These are phyloP conservation scores for Penicillium atrosanguineum DNA, from an alignment of 495 filamentous ascomycete species.

Conservation along the genomic window DNA sequence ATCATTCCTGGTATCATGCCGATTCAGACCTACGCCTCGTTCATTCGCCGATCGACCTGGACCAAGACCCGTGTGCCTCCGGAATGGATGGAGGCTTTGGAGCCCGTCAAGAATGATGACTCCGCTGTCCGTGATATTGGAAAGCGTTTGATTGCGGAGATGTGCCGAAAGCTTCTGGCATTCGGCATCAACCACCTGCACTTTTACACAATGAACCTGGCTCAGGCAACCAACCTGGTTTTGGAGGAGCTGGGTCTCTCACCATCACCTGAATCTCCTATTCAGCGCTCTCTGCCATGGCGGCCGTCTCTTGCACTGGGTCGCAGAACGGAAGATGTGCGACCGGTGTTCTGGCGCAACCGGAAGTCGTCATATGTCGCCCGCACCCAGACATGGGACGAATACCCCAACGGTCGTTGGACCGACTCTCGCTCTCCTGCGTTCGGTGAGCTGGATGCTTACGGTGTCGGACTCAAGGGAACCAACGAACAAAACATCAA, in stretches of 20 bases:
- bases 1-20: conserved; percentile 99
- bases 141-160: conserved; percentile 82
- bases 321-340: conserved; percentile 89
- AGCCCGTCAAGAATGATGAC: conserved; percentile 96
- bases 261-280: conserved; percentile 70
- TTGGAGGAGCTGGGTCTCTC: conserved; percentile 82
- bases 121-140: conserved; percentile 87
- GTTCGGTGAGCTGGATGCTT: conserved; percentile 94
- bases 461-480: conserved; percentile 93
- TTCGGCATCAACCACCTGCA: conserved; percentile 86
- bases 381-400: conserved; percentile 98
- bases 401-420: conserved; percentile 99
- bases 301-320: conserved; percentile 87
- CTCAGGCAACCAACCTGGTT: conserved; percentile 88
- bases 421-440: conserved; percentile 96
- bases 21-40: conserved; percentile 90
- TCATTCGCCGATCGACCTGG: conserved; percentile 84
- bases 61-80: conserved; percentile 80
- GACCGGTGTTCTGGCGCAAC: conserved; percentile 99
- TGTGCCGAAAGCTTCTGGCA: conserved; percentile 81
- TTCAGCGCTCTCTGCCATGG: conserved; percentile 88
- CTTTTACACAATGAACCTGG: conserved; percentile 99
- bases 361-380: conserved; percentile 92
- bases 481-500: conserved; percentile 96
- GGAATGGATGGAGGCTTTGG: conserved; percentile 75